Percentiles rank a stretch among this genome's conserved stretches.
phyloP scores from a whole-genome alignment of 73 alveolate species.

The Paramecium sonneborni region DNA sequence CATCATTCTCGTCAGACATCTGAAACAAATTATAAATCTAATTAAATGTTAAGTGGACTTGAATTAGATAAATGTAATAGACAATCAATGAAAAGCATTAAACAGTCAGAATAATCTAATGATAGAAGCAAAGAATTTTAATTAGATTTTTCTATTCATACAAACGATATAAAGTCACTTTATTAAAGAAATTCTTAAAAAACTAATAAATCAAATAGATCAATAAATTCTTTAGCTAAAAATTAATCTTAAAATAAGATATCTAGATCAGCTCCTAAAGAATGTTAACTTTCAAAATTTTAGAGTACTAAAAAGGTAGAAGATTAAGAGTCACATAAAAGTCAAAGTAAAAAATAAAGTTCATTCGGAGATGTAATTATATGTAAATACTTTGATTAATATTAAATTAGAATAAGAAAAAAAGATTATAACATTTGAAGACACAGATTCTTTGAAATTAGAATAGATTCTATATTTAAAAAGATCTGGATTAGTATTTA shows the following conservation, averaged over 20 bases:
- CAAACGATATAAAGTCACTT: background rate
- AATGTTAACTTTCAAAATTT: background rate
- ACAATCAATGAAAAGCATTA: background rate
- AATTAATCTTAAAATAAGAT: background rate
- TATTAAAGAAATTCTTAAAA: conserved; percentile 30
- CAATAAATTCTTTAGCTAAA: background rate
- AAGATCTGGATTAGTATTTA: background rate
- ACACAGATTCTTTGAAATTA: background rate
- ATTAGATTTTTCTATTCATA: conserved; percentile 31
- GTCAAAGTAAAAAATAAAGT: background rate
- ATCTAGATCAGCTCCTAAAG: conserved; percentile 16
- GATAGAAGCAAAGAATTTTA: conserved; percentile 21
- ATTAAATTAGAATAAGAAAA: background rate
- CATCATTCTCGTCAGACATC: conserved; percentile 1
- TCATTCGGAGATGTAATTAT: background rate
- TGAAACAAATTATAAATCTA: conserved; percentile 33
- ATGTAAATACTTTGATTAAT: background rate
- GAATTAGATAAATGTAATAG: background rate
- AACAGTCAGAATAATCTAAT: background rate
- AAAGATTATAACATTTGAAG: conserved; percentile 7
- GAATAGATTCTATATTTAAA: background rate
- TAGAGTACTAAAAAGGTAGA: background rate
- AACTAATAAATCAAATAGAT: background rate
- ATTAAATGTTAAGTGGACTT: conserved; percentile 1
- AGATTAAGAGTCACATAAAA: background rate